A percentile compares a stretch with the other conserved stretches of the same genome.
These are phyloP conservation scores for Camellia japonica DNA, from an alignment of 148 eudicot genomes.

Conservation along the genomic window DNA sequence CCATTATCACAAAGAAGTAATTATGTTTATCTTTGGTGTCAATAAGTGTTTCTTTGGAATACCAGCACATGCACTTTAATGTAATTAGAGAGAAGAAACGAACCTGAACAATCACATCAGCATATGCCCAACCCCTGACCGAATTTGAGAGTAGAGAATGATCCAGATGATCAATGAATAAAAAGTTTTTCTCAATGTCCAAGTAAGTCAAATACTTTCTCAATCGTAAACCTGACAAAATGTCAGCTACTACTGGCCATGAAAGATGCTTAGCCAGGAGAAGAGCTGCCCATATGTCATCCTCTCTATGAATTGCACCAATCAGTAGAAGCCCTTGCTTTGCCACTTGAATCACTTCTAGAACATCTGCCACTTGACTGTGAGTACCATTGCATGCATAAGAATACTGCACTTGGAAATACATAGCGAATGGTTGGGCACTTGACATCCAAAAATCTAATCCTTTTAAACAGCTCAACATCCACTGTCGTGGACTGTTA, in stretches of 20 bases:
- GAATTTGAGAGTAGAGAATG: slow-evolving; percentile 64
- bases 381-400: slow-evolving; percentile 27
- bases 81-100: slow-evolving; percentile 12
- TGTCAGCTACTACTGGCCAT: slow-evolving; percentile 88
- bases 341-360: slow-evolving; percentile 51
- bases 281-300: slow-evolving; percentile 92
- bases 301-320: slow-evolving; percentile 67
- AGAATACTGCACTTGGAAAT: slow-evolving; percentile 45
- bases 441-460: slow-evolving; percentile 74
- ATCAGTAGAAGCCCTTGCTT: slow-evolving; percentile 61
- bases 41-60: not conserved
- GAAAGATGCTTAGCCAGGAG: slow-evolving; percentile 74
- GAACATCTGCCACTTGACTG: slow-evolving; percentile 48
- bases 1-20: too few relatives aligned
- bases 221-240: slow-evolving; percentile 82
- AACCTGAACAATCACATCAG: slow-evolving; percentile 91
- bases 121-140: slow-evolving; percentile 50
- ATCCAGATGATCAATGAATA: slow-evolving; percentile 87
- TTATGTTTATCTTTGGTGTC: not conserved
- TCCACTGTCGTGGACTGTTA: slow-evolving; percentile 52
- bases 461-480: slow-evolving; percentile 59
- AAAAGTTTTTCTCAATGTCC: slow-evolving; percentile 41
- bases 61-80: not conserved
- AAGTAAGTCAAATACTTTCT: slow-evolving; percentile 56
- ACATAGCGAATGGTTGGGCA: slow-evolving; percentile 66